These are phyloP conservation scores for Ascoidea tarda DNA, from an alignment of 805 yeast species.

Conservation along the genomic window DNA sequence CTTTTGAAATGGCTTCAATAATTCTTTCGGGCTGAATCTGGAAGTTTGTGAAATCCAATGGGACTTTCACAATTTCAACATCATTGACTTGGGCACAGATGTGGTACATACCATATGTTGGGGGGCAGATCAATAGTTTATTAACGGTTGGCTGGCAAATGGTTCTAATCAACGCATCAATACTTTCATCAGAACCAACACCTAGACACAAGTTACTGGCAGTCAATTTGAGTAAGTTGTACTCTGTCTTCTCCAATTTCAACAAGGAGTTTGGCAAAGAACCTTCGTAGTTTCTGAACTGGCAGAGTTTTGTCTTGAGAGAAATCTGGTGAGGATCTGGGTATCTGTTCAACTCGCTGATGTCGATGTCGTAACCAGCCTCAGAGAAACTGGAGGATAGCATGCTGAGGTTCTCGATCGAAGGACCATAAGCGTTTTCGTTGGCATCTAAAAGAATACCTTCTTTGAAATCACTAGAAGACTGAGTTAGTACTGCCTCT, in stretches of 20 bases:
- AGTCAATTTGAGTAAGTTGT: conserved; percentile 17
- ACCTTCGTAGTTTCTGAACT: conserved; percentile 48
- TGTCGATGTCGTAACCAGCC: conserved; percentile 24
- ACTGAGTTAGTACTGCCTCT: neutral
- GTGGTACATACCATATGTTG: conserved; percentile 95
- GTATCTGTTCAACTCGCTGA: conserved; percentile 67
- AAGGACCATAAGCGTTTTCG: conserved; percentile 90
- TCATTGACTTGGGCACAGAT: conserved; percentile 88
- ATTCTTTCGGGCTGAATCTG: conserved; percentile 47
- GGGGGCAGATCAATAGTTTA: conserved; percentile 77
- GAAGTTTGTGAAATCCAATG: conserved; percentile 53
- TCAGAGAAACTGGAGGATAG: neutral
- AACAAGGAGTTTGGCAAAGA: conserved; percentile 8
- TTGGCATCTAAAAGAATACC: conserved; percentile 91
- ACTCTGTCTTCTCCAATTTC: conserved; percentile 13
- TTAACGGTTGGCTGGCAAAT: conserved; percentile 73
- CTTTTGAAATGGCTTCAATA: conserved; percentile 33
- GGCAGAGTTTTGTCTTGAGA: conserved; percentile 57
- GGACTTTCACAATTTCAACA: conserved; percentile 61
- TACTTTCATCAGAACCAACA: conserved; percentile 95
- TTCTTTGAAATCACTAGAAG: conserved; percentile 52
- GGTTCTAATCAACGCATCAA: conserved; percentile 78
- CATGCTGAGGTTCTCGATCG: conserved; percentile 29
- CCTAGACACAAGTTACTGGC: conserved; percentile 78
- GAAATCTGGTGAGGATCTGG: conserved; percentile 92